phyloP scores from a whole-genome alignment of 441 rosid species.

The Erodium trifolium region DNA sequence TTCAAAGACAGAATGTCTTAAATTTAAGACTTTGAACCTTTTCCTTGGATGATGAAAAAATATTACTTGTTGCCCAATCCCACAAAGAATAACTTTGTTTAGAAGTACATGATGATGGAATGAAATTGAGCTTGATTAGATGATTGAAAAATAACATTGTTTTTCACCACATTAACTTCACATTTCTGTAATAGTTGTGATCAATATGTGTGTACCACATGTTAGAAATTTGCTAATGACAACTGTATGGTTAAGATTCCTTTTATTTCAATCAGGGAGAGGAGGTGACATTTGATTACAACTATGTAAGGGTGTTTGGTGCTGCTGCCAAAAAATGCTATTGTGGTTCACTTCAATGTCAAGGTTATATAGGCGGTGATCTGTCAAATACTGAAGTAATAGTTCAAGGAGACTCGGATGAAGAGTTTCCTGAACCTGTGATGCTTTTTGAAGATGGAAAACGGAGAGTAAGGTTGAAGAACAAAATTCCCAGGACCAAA shows the following conservation, averaged over 20 bases:
- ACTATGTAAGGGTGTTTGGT: constrained; percentile 93
- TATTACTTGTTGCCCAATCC: constrained; percentile 3
- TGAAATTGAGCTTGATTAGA: not conserved
- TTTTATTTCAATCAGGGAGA: constrained; percentile 47
- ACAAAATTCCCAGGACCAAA: constrained; percentile 22
- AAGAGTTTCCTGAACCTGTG: constrained; percentile 88
- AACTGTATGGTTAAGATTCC: not conserved
- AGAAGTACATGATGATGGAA: not conserved
- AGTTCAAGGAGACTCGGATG: constrained; percentile 95
- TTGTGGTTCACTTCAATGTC: constrained; percentile 81
- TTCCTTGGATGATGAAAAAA: not conserved
- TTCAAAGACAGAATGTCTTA: not conserved
- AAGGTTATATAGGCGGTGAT: constrained; percentile 98
- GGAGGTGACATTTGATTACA: constrained; percentile 96
- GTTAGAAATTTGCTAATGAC: not conserved
- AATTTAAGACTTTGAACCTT: not conserved
- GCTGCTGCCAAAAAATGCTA: constrained; percentile 98
- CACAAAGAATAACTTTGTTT: not conserved
- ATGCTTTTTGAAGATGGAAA: constrained; percentile 50
- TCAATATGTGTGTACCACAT: not conserved
- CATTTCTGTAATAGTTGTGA: not conserved
- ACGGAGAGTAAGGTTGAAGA: constrained; percentile 22
- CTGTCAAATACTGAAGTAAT: constrained; percentile 62
- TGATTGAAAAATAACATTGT: not conserved
- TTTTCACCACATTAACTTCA: not conserved